These are phyloP conservation scores for Bolboschoenoplectus hybrid DNA, from an alignment of 202 grass and related monocot species.

Conservation along the genomic window DNA sequence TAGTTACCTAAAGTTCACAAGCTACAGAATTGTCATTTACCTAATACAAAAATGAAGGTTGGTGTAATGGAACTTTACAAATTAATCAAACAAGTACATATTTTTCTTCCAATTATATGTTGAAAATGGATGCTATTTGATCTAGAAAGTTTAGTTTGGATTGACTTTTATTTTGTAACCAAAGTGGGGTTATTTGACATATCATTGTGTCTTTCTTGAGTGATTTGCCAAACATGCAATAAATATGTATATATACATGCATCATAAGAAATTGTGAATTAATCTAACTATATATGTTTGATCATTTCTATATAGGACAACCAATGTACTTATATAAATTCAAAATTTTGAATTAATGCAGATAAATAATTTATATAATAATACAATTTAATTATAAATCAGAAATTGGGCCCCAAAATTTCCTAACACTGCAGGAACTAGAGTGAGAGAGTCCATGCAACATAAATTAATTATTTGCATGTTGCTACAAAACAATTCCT, in stretches of 20 bases:
- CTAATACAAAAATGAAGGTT: slow-evolving; percentile 31
- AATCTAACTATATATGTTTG: background rate
- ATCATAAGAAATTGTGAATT: background rate
- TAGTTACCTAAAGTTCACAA: slow-evolving; percentile 34
- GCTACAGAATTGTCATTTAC: slow-evolving; percentile 22
- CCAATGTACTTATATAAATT: background rate
- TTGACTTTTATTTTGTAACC: slow-evolving; percentile 35
- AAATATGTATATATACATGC: background rate
- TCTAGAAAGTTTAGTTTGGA: slow-evolving; percentile 30
- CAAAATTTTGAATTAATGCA: background rate
- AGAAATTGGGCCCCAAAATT: background rate
- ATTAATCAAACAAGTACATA: slow-evolving; percentile 28
- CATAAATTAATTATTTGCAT: slow-evolving; percentile 20
- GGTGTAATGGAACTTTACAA: slow-evolving; percentile 39
- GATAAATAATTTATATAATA: background rate
- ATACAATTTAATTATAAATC: background rate
- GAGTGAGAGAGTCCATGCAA: background rate
- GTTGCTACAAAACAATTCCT: slow-evolving; percentile 20
- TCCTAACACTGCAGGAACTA: background rate
- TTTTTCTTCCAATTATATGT: slow-evolving; percentile 37
- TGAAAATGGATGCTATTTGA: slow-evolving; percentile 28
- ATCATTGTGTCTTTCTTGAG: background rate
- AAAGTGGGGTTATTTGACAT: slow-evolving; percentile 37
- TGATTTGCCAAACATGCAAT: background rate
- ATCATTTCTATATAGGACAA: slow-evolving; percentile 2